Evolutionary conservation across 225 moss, liverwort and hornwort species (phyloP).

Genomic region (Lunularia cruciata): DNA sequence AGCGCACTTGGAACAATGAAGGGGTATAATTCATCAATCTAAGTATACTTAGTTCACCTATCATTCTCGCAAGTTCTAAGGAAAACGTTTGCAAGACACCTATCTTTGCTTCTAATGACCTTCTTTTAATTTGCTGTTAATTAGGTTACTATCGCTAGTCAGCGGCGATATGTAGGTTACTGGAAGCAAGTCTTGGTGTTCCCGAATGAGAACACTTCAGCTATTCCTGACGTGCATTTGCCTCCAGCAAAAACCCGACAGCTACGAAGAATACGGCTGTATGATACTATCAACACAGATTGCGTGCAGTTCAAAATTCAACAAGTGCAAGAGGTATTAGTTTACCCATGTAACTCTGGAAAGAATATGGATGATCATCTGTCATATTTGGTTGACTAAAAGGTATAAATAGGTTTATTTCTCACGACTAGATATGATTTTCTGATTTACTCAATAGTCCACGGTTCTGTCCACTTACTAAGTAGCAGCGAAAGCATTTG

Average conservation of each 20-base stretch:
- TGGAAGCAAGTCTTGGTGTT: constrained; percentile 50
- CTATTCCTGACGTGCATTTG: constrained; percentile 39
- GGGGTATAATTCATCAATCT: constrained; percentile 36
- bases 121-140: not conserved
- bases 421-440: too few species aligned
- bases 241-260: constrained; percentile 44
- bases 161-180: constrained; percentile 57
- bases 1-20: constrained; percentile 55
- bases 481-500: too few species aligned
- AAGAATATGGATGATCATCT: too few species aligned
- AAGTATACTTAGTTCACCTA: too few species aligned
- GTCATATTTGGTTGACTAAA: too few species aligned
- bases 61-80: too few species aligned
- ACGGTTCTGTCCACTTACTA: too few species aligned
- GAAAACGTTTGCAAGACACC: too few species aligned
- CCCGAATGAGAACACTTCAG: constrained; percentile 30
- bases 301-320: constrained; percentile 45
- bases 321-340: constrained; percentile 47
- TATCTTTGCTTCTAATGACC: not conserved
- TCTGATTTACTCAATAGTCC: too few species aligned
- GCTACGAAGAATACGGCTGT: constrained; percentile 59
- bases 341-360: too few species aligned
- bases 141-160: constrained; percentile 61
- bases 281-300: constrained; percentile 53
- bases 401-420: too few species aligned